These are phyloP conservation scores for Lipomyces oligophaga DNA, from an alignment of 805 yeast species.

Conservation along the genomic window DNA sequence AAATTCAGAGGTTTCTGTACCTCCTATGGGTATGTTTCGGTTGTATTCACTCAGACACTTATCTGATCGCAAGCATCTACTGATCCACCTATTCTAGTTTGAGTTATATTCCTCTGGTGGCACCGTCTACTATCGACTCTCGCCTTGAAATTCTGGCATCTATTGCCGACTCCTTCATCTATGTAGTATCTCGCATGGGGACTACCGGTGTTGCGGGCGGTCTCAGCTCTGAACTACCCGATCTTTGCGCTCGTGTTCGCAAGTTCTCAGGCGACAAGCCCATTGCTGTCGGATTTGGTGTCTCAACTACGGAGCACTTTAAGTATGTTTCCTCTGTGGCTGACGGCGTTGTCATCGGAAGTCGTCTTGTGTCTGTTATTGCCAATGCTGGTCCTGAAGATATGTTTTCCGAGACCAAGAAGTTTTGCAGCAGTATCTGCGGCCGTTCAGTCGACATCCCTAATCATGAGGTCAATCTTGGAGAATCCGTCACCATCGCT, in stretches of 20 bases:
- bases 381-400: conserved; percentile 47
- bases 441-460: conserved; percentile 12
- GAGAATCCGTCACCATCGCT: conserved; percentile 33
- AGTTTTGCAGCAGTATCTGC: conserved; percentile 44
- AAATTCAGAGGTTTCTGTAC: conserved; percentile 73
- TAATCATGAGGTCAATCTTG: conserved; percentile 33
- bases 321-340: conserved; percentile 70
- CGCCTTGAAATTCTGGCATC: conserved; percentile 72
- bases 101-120: conserved; percentile 88
- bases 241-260: conserved; percentile 71
- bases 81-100: conserved; percentile 45
- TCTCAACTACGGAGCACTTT: conserved; percentile 88
- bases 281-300: conserved; percentile 96
- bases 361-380: conserved; percentile 69
- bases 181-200: conserved; percentile 97
- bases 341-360: conserved; percentile 96
- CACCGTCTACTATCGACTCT: conserved; percentile 93
- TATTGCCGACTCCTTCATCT: conserved; percentile 92
- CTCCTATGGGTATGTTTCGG: conserved; percentile 42
- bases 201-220: conserved; percentile 83
- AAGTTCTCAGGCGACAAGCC: conserved; percentile 72
- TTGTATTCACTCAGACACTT: not conserved
- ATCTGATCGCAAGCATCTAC: not conserved
- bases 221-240: conserved; percentile 60
- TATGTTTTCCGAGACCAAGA: conserved; percentile 59